Percentiles rank a stretch among this genome's conserved stretches.
phyloP scores from a whole-genome alignment of 2,329 filamentous ascomycete species.

The Talaromyces islandicus region DNA sequence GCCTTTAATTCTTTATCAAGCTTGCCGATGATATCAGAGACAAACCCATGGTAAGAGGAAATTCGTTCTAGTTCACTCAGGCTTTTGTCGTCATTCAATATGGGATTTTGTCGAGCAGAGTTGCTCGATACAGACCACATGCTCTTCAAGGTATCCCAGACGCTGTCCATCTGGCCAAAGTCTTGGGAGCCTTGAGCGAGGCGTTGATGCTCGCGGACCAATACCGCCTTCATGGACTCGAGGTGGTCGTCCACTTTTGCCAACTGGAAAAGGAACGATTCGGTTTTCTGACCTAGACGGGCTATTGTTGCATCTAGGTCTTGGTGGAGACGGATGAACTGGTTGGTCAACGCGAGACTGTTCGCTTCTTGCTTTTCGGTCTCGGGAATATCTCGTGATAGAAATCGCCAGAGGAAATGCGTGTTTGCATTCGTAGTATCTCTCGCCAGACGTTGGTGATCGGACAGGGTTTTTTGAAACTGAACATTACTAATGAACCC shows the following conservation, averaged over 20 bases:
- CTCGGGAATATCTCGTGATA: not conserved
- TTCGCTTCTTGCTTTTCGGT: not conserved
- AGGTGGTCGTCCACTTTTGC: constrained; percentile 11
- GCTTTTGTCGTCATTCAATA: not conserved
- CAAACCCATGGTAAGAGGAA: constrained; percentile 1
- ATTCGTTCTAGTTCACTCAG: constrained; percentile 3
- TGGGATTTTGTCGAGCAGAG: not conserved
- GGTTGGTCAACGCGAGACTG: not conserved
- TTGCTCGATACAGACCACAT: not conserved
- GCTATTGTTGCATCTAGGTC: constrained; percentile 2
- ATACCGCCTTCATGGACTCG: constrained; percentile 7
- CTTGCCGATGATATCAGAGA: constrained; percentile 5
- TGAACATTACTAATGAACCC: constrained; percentile 23
- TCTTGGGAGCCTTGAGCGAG: not conserved
- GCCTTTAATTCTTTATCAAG: constrained; percentile 10
- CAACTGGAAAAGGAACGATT: not conserved
- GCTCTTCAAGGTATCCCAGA: not conserved
- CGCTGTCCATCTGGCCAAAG: not conserved
- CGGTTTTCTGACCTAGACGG: constrained; percentile 1
- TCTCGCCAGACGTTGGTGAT: not conserved
- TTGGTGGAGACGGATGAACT: constrained; percentile 4
- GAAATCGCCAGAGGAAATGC: constrained; percentile 1
- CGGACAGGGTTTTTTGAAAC: not conserved
- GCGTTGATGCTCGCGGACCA: constrained; percentile 6
- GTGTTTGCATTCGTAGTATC: not conserved